These are phyloP conservation scores for Apiotrichum laibachii DNA, from an alignment of 1,284 basidiomycete species.

Conservation along the genomic window DNA sequence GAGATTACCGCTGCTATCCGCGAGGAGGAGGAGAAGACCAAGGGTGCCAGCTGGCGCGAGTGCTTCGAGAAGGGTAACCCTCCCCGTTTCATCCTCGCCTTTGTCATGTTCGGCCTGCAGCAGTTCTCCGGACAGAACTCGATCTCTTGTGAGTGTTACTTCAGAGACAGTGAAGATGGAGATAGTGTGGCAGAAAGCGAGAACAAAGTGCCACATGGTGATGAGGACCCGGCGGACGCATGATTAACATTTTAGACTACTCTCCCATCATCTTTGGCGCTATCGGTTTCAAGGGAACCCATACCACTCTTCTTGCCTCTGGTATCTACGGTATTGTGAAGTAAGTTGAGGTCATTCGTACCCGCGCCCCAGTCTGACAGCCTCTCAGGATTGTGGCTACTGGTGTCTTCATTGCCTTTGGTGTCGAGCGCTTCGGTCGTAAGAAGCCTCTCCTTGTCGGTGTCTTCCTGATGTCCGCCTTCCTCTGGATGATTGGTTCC, in stretches of 20 bases:
- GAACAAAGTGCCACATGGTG: neutral
- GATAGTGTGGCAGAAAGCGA: too few relatives aligned
- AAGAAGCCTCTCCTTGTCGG: constrained; percentile 28
- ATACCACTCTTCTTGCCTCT: constrained; percentile 65
- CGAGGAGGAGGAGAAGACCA: constrained; percentile 51
- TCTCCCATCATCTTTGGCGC: constrained; percentile 60
- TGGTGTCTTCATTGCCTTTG: constrained; percentile 60
- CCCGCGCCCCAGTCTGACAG: neutral
- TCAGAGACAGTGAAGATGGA: too few relatives aligned
- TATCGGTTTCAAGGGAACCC: constrained; percentile 54
- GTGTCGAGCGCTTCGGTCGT: constrained; percentile 58
- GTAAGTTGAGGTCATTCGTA: neutral
- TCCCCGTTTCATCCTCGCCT: constrained; percentile 64
- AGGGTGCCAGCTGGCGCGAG: constrained; percentile 56
- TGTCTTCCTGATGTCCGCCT: constrained; percentile 61
- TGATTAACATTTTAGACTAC: constrained; percentile 55
- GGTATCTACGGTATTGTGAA: constrained; percentile 72
- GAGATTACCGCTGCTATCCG: constrained; percentile 59
- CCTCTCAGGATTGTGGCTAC: constrained; percentile 61
- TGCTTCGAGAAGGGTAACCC: constrained; percentile 70
- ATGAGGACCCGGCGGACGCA: neutral
- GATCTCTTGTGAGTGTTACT: constrained; percentile 55
- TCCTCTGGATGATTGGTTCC: constrained; percentile 67
- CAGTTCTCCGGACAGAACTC: constrained; percentile 65
- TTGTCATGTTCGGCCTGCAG: constrained; percentile 59